Evolutionary conservation across 148 eudicot genomes (phyloP), one percentile per base, ranked within the genome.

Genomic region (Rhododendron ovatum): DNA sequence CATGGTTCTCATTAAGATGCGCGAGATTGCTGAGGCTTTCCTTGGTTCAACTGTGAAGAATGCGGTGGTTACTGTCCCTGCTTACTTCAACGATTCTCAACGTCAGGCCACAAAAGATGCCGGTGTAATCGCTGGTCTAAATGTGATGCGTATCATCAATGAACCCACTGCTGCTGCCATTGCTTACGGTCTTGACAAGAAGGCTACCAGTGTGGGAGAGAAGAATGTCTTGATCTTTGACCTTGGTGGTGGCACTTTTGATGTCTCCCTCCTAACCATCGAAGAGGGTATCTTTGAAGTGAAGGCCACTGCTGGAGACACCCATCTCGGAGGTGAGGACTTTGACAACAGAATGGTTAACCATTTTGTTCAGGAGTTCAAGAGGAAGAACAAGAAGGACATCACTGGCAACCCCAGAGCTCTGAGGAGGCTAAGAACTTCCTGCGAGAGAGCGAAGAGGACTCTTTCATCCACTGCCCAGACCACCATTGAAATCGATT

Each of bases 241-340:
- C 74, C 91, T 90, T 61, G 91, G 74, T 67, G 74, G 74, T 10
- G 74, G 74, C 74, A 67, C 74, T 67, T 67, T 67, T 26, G 74
- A 67, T 87, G 92, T 90, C 28, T 90, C 92, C 20, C 89, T 90
- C 47, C 83, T 90, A 8, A 90, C 92, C 63, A 90, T 90, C 26
- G 92, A 90, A 65, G 92, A 90, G 73, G 92, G 92, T 87, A 90
- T 90, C 61, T 90, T 90, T 75, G 92, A 90, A 89, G 92, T 90
- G 59, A 90, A 90, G 86, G 88, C 92, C 75, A 90, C 92, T 37
- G 92, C 92, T 79, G 92, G 92, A 57, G 92, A 90, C 73, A 90
- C 92, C 83, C 92, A 90, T 81, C 74, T 67, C 0, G 74, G 74
- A 67, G 74, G 74, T 26, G 74, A 67, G 33, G 74, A 67, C 74